Base-by-base conservation (phyloP, 345 rosid species). In the Hirschfeldia incana region DNA sequence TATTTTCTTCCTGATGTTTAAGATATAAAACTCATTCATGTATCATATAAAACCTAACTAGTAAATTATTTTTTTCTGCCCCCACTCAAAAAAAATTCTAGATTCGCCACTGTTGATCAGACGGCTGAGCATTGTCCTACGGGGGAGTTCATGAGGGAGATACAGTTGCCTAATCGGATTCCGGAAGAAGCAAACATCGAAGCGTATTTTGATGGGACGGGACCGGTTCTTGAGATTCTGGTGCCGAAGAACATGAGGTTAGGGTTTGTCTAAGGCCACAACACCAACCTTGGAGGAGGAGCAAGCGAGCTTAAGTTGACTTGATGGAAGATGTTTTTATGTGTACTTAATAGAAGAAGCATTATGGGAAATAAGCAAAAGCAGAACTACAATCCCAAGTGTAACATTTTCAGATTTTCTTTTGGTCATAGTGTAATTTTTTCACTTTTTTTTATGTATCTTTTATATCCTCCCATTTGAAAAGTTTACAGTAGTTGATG, bases 211-310 rank as follows among this genome's bases (percentile, higher is more conserved):
- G 97, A 90, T 37, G 97, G 89, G 32, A 88, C 94, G 0, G 98
- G 97, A 39, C 88, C 98, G 2, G 84, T 91, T 82, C 87, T 95
- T 3, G 99, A 95, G 88, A 90, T 95, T 55, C 75, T 95, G 86
- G 97, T 95, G 69, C 99, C 99, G 1, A 95, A 87, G 99, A 95
- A 76, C 99, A 93, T 9, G 98, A 93, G 83, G 96, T 95, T 42
- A 93, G 90, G 5, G 96, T 94, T 39, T 91, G 97, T 87, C 87
- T 91, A 28, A 85, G 98, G 34, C 92, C 97, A 36, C 92, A 88
- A 32, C 92, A 88, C 68, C 90, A 87, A 87, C 53, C 65, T 79
- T 2, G 74, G 78, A 62, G 92, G 88, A 70, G 91, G 88, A 70
- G 87, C 82, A 58, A 80, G 77, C 33, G 97, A 87, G 79, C 90